Conservation (phyloP, 2,329 filamentous ascomycete genomes). For the Colletotrichum coccodes region DNA sequence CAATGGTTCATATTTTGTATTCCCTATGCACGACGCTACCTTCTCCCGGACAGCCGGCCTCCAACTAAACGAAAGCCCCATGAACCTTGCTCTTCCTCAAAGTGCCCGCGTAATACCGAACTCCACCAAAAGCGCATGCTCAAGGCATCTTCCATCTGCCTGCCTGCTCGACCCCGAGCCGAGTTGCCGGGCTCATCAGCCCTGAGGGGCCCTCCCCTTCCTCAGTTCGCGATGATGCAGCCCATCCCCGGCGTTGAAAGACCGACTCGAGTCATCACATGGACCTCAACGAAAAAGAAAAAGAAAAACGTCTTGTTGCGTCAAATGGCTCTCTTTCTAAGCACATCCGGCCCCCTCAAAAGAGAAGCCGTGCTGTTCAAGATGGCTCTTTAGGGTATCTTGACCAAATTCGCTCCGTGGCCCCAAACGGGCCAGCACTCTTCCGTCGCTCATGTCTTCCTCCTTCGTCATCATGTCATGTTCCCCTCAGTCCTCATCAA, state of each 20-base stretch:
- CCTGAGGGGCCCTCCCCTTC: neutral
- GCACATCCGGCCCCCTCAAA: slow-evolving; percentile 12
- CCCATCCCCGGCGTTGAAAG: neutral
- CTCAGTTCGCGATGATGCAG: too few species aligned
- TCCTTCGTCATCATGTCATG: slow-evolving; percentile 15
- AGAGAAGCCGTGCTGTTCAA: slow-evolving; percentile 28
- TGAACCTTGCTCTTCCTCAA: neutral
- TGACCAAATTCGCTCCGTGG: slow-evolving; percentile 30
- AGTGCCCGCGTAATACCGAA: neutral
- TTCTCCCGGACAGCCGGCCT: too few species aligned
- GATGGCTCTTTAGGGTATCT: slow-evolving; percentile 34
- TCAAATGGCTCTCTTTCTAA: slow-evolving; percentile 32
- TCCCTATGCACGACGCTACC: neutral
- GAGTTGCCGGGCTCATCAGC: neutral
- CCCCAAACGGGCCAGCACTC: neutral
- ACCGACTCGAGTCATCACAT: slow-evolving; percentile 7
- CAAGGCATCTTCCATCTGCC: neutral
- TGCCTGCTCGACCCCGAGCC: too few species aligned
- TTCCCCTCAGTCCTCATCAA: slow-evolving; percentile 25
- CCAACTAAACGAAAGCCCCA: neutral
- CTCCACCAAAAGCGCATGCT: neutral
- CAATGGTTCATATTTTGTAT: slow-evolving; percentile 1
- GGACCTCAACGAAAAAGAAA: neutral
- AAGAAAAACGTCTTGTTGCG: slow-evolving; percentile 21
- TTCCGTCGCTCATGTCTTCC: neutral